Evolutionary conservation across 805 yeast genomes (phyloP), one percentile per base, ranked within the genome.

Genomic region (Tetrapisispora namnaoensis): DNA sequence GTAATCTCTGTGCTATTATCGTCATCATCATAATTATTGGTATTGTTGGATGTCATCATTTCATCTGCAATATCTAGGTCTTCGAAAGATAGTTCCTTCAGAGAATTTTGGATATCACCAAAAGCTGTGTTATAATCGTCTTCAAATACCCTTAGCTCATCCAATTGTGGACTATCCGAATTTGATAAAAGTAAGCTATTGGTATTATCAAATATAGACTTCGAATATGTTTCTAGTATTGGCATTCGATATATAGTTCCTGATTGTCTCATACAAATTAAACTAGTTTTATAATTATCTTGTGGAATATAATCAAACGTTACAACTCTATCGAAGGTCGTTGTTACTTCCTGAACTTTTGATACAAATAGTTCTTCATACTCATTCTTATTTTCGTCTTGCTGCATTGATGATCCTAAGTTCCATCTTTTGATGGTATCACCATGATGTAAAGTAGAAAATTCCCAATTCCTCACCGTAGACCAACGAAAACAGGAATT

Each of bases 181-280:
- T 63, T 87, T 2, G 80, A 70, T 42, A 81, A 67, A 3, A 82
- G 70, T 35, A 85, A 65, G 48, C 82, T 87, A 58, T 85, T 85
- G 55, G 72, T 76, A 0, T 91, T 79, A 55, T 80, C 85, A 65
- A 89, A 84, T 16, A 70, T 71, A 9, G 84, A 61, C 9, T 80
- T 72, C 36, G 79, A 79, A 32, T 80, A 80, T 45, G 84, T 76
- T 60, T 86, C 91, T 1, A 71, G 67, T 0, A 83, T 85, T 0
- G 83, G 77, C 90, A 86, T 86, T 50, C 83, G 73, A 65, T 85
- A 89, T 0, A 89, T 81, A 47, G 86, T 83, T 3, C 97, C 97
- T 1, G 95, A 85, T 58, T 87, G 95, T 54, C 96, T 72, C 84
- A 90, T 83, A 64, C 97, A 89, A 28, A 90, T 79, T 49, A 86